Conservation (phyloP, 352 stramenopile species). For the Phytophthora hybrid region DNA sequence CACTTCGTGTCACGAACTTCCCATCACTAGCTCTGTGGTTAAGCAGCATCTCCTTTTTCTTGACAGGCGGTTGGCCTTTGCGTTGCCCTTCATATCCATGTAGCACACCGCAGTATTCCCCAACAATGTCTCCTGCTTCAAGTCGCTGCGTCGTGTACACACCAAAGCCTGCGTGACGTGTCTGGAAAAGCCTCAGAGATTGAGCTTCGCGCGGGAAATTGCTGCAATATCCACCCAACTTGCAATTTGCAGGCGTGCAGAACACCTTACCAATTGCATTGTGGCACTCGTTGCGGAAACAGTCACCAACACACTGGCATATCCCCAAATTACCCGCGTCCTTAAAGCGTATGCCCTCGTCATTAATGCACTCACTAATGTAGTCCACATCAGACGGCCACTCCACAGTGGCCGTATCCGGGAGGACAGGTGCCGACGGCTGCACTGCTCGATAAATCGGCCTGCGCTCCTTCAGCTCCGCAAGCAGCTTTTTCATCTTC, state of each 20-base stretch:
- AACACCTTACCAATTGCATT: neutral
- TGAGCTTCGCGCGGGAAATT: neutral
- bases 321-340: neutral
- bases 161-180: neutral
- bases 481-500: too few relatives aligned
- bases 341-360: neutral
- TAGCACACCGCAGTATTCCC: neutral
- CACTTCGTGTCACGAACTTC: too few relatives aligned
- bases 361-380: neutral
- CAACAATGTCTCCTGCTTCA: neutral
- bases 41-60: neutral
- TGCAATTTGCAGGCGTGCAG: neutral
- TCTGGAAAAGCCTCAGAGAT: neutral
- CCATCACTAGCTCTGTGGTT: neutral
- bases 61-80: neutral
- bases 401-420: neutral
- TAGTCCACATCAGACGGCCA: neutral
- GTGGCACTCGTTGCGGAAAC: neutral
- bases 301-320: neutral
- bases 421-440: neutral
- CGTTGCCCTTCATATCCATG: neutral
- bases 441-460: too few relatives aligned
- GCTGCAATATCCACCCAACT: neutral
- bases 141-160: neutral
- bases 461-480: too few relatives aligned